phyloP scores from a whole-genome alignment of 2,329 filamentous ascomycete species.

The Microdochium trichocladiopsis region DNA sequence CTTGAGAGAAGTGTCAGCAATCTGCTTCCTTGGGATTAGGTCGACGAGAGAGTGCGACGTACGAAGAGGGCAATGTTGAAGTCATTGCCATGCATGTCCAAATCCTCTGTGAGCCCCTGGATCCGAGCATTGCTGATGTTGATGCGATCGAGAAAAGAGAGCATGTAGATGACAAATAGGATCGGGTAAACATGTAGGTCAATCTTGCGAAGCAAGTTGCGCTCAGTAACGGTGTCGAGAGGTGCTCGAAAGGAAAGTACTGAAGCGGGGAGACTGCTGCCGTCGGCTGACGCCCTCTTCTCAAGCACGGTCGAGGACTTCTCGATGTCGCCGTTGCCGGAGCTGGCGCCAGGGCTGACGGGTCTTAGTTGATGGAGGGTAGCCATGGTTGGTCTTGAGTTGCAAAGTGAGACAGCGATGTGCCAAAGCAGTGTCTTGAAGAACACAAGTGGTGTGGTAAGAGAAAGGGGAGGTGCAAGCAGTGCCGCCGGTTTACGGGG shows the following conservation, averaged over 20 bases:
- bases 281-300: not conserved
- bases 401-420: too few relatives aligned
- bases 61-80: slow-evolving; percentile 35
- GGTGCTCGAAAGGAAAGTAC: not conserved
- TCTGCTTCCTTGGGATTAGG: not conserved
- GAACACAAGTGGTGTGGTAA: too few relatives aligned
- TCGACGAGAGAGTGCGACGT: slow-evolving; percentile 13
- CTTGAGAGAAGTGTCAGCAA: slow-evolving; percentile 8
- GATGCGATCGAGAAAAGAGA: slow-evolving; percentile 35
- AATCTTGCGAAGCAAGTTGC: slow-evolving; percentile 29
- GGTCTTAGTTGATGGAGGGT: not conserved
- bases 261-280: not conserved
- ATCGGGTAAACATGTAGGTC: slow-evolving; percentile 32
- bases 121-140: slow-evolving; percentile 41
- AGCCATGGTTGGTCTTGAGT: too few relatives aligned
- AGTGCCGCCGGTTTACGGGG: too few relatives aligned
- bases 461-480: too few relatives aligned
- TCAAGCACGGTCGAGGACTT: not conserved
- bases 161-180: slow-evolving; percentile 31
- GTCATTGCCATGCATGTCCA: slow-evolving; percentile 30
- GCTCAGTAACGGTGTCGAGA: slow-evolving; percentile 25
- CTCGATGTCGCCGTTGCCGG: not conserved
- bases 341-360: not conserved
- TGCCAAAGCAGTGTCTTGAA: too few relatives aligned
- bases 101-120: slow-evolving; percentile 31